Evolutionary conservation across 768 basidiomycete genomes (phyloP).

Genomic region (Galerina sulciceps): DNA sequence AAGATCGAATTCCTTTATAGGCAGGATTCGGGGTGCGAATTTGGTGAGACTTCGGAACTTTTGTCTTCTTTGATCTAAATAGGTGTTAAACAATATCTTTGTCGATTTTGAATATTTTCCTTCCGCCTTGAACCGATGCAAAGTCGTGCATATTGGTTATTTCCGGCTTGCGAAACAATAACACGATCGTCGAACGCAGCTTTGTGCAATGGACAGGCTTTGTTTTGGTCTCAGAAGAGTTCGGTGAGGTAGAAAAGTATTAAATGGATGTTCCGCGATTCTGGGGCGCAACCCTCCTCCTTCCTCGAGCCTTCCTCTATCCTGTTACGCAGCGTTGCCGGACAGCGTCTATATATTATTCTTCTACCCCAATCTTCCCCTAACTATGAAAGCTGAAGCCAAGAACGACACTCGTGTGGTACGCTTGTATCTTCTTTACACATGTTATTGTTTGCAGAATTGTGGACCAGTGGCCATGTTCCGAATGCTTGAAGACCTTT

Average conservation of each 20-base stretch:
- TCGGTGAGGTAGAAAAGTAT: constrained; percentile 11
- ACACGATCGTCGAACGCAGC: constrained; percentile 19
- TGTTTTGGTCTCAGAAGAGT: constrained; percentile 26
- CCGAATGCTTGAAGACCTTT: constrained; percentile 53
- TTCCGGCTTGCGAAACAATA: constrained; percentile 23
- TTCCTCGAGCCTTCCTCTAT: constrained; percentile 11
- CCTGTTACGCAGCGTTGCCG: constrained; percentile 43
- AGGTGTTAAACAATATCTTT: constrained; percentile 14
- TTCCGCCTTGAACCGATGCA: constrained; percentile 10
- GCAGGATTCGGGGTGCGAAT: constrained; percentile 10
- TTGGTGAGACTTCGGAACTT: constrained; percentile 24
- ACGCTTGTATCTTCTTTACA: not conserved
- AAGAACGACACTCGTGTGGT: constrained; percentile 6
- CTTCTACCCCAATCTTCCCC: not conserved
- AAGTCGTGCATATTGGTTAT: constrained; percentile 15
- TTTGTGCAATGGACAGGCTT: constrained; percentile 20
- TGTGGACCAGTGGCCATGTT: constrained; percentile 31
- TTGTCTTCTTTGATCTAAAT: constrained; percentile 12
- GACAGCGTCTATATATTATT: constrained; percentile 38
- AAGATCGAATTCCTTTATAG: constrained; percentile 21
- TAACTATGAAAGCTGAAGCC: constrained; percentile 12
- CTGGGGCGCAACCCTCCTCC: constrained; percentile 10
- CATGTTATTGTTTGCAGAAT: not conserved
- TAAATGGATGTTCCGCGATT: constrained; percentile 22
- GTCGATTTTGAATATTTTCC: constrained; percentile 10